Conservation (phyloP, 805 yeast species). For the Brettanomyces naardenensis region DNA sequence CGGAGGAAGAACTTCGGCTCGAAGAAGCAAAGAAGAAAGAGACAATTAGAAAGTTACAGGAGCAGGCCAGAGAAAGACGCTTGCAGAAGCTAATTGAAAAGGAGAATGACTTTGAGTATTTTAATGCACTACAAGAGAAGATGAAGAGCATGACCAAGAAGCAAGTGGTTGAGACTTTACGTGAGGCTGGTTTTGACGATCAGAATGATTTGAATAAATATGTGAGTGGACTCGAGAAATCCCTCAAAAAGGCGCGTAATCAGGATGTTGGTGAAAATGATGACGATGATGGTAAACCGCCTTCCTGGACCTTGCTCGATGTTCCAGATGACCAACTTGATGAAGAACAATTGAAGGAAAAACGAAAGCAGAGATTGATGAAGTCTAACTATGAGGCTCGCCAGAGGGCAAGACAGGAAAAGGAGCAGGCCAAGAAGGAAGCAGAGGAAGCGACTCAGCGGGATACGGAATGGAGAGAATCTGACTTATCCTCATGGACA, state of each 20-base stretch:
- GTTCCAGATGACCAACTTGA: slow-evolving; percentile 77
- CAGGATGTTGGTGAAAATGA: slow-evolving; percentile 57
- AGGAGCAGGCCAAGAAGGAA: slow-evolving; percentile 53
- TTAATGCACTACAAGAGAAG: slow-evolving; percentile 46
- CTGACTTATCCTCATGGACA: slow-evolving; percentile 76
- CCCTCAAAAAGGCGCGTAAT: slow-evolving; percentile 60
- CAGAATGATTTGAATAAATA: slow-evolving; percentile 65
- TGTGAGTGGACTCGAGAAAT: slow-evolving; percentile 52
- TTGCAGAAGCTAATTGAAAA: slow-evolving; percentile 72
- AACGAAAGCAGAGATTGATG: slow-evolving; percentile 72
- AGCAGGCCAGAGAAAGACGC: slow-evolving; percentile 82
- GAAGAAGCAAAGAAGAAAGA: slow-evolving; percentile 78
- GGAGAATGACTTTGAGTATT: slow-evolving; percentile 73
- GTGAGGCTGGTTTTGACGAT: slow-evolving; percentile 72
- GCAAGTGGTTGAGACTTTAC: slow-evolving; percentile 46
- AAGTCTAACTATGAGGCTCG: slow-evolving; percentile 89
- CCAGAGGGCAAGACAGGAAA: slow-evolving; percentile 71
- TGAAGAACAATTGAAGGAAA: slow-evolving; percentile 78
- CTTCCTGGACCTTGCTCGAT: slow-evolving; percentile 67
- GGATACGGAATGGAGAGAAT: slow-evolving; percentile 71
- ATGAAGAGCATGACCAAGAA: slow-evolving; percentile 43
- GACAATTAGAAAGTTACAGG: slow-evolving; percentile 82
- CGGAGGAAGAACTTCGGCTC: slow-evolving; percentile 71
- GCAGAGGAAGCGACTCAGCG: slow-evolving; percentile 51
- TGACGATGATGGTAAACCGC: slow-evolving; percentile 32